These are phyloP conservation scores for Pseudonitzschia multiseries DNA, from an alignment of 108 stramenopile genomes.

Conservation along the genomic window DNA sequence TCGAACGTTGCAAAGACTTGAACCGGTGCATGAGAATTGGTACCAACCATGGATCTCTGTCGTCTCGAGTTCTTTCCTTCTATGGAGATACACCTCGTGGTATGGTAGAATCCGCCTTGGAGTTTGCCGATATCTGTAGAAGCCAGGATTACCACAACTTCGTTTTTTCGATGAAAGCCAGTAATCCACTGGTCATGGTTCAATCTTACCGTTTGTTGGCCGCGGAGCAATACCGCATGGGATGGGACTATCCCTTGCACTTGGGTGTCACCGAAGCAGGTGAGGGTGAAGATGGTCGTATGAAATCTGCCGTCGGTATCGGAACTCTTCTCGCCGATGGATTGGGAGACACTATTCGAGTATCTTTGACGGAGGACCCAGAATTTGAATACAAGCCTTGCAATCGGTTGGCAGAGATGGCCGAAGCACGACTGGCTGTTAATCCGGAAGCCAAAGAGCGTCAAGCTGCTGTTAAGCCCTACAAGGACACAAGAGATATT, in stretches of 20 bases:
- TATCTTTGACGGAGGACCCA: constrained; percentile 96
- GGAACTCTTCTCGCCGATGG: constrained; percentile 95
- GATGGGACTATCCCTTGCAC: constrained; percentile 97
- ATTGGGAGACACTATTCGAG: constrained; percentile 95
- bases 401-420: constrained; percentile 86
- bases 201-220: constrained; percentile 93
- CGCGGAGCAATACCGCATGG: constrained; percentile 88
- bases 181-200: constrained; percentile 97
- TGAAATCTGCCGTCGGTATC: constrained; percentile 97
- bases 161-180: constrained; percentile 98
- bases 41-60: constrained; percentile 94
- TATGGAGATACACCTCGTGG: constrained; percentile 97
- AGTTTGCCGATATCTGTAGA: constrained; percentile 97
- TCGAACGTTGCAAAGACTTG: constrained; percentile 91
- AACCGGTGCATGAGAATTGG: constrained; percentile 95
- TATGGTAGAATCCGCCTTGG: constrained; percentile 97
- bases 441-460: constrained; percentile 64
- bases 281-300: constrained; percentile 98
- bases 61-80: constrained; percentile 86
- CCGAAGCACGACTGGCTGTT: constrained; percentile 66
- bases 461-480: constrained; percentile 67
- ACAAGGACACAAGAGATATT: constrained; percentile 86
- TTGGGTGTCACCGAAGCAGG: constrained; percentile 97
- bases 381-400: constrained; percentile 95
- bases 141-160: constrained; percentile 96